These are phyloP conservation scores for Termitomyces sp. DNA, from an alignment of 768 basidiomycete genomes.

Conservation along the genomic window DNA sequence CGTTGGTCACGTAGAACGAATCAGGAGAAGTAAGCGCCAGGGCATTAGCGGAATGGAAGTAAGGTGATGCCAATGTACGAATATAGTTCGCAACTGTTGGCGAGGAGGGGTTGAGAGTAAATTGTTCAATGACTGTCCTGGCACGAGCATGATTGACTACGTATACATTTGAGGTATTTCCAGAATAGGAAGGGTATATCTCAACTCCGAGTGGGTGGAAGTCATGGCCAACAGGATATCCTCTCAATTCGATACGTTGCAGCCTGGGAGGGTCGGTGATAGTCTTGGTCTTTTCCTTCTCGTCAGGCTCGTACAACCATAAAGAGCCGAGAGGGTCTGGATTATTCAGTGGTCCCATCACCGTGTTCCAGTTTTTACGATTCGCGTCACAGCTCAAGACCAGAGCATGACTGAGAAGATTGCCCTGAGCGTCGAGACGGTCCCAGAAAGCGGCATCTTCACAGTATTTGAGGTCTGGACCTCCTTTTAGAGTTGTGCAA, in stretches of 20 bases:
- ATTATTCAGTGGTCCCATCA: slow-evolving; percentile 65
- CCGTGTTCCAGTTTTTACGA: slow-evolving; percentile 70
- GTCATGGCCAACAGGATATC: slow-evolving; percentile 54
- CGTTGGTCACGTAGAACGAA: slow-evolving; percentile 72
- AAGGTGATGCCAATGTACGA: slow-evolving; percentile 56
- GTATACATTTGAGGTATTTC: slow-evolving; percentile 55
- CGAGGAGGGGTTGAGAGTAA: slow-evolving; percentile 44
- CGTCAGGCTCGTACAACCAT: slow-evolving; percentile 47
- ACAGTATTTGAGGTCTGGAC: slow-evolving; percentile 46
- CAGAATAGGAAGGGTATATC: slow-evolving; percentile 46
- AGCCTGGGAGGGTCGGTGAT: slow-evolving; percentile 21
- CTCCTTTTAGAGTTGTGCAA: slow-evolving; percentile 38
- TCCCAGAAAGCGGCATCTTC: slow-evolving; percentile 72
- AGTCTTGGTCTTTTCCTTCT: slow-evolving; percentile 6
- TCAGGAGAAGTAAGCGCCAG: slow-evolving; percentile 62
- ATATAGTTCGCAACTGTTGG: slow-evolving; percentile 48
- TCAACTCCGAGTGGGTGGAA: slow-evolving; percentile 75
- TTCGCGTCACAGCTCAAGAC: slow-evolving; percentile 51
- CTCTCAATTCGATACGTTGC: slow-evolving; percentile 40
- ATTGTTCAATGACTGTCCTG: slow-evolving; percentile 66
- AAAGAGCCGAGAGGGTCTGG: slow-evolving; percentile 58
- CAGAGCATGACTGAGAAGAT: slow-evolving; percentile 41
- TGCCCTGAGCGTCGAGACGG: slow-evolving; percentile 35
- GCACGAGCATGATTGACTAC: slow-evolving; percentile 66
- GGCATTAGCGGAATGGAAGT: slow-evolving; percentile 65